Percentiles rank a stretch among this genome's conserved stretches.
phyloP scores from a whole-genome alignment of 345 rosid genomes.

The Angophora floribunda region DNA sequence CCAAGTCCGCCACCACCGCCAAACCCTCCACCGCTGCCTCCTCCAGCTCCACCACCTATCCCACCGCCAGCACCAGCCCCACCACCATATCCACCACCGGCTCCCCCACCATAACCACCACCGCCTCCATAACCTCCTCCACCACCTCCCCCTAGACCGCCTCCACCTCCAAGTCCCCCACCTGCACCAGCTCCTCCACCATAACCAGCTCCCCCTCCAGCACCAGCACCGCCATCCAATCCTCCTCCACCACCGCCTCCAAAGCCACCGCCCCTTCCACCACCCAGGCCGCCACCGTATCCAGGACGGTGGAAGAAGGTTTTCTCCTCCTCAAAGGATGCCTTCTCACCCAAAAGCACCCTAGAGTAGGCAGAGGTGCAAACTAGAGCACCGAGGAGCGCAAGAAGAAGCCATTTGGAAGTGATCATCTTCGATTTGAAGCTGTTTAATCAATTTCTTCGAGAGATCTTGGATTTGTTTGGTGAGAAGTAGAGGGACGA shows the following conservation, averaged over 20 bases:
- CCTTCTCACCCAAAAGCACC: slow-evolving; percentile 16
- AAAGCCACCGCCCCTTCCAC: slow-evolving; percentile 2
- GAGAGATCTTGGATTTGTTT: neutral
- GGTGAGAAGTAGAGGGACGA: slow-evolving; percentile 3
- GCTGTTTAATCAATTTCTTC: neutral
- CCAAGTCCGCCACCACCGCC: neutral
- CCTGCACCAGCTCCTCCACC: slow-evolving; percentile 14
- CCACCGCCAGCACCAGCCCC: slow-evolving; percentile 21
- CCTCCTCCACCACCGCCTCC: slow-evolving; percentile 15
- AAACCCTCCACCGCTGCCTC: slow-evolving; percentile 8
- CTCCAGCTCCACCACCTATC: slow-evolving; percentile 3
- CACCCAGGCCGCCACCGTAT: slow-evolving; percentile 5
- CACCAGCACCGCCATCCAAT: slow-evolving; percentile 10
- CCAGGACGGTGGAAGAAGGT: slow-evolving; percentile 10
- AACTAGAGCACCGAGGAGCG: slow-evolving; percentile 23
- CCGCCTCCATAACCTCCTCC: neutral
- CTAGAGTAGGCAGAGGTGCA: slow-evolving; percentile 17
- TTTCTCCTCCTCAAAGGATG: slow-evolving; percentile 26
- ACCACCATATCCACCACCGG: neutral
- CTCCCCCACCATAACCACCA: neutral
- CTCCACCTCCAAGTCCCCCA: slow-evolving; percentile 25
- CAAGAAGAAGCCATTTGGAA: slow-evolving; percentile 19
- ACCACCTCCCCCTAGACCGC: slow-evolving; percentile 4
- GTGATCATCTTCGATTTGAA: neutral
- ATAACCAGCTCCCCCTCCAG: slow-evolving; percentile 2